These are phyloP conservation scores for Fusarium miscanthi DNA, from an alignment of 2,329 filamentous ascomycete species.

Conservation along the genomic window DNA sequence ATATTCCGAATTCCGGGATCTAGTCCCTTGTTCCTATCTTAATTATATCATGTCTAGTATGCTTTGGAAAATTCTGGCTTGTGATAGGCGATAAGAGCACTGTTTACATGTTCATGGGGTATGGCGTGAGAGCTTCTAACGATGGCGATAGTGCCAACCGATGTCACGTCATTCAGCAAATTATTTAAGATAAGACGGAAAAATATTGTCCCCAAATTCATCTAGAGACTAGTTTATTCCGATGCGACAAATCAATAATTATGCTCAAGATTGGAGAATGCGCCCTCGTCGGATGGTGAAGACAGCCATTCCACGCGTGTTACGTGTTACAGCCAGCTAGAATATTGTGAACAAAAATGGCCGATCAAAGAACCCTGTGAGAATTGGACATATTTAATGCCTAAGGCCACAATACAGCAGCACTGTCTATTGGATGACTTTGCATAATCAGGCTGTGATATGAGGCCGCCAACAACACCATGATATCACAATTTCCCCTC, in stretches of 20 bases:
- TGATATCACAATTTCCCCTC: background rate
- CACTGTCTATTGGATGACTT: background rate
- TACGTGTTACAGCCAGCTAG: rapidly evolving
- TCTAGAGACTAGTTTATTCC: rapidly evolving
- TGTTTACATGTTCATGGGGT: background rate
- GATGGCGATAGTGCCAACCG: background rate
- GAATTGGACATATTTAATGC: background rate
- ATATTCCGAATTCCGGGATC: background rate
- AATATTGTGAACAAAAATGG: background rate
- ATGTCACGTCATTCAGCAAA: background rate
- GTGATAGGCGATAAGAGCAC: background rate
- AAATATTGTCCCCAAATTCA: background rate
- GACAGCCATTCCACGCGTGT: rapidly evolving
- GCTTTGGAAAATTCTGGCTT: rapidly evolving
- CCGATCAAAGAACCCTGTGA: background rate
- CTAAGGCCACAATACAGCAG: background rate
- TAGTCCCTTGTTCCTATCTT: background rate
- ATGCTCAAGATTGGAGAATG: background rate
- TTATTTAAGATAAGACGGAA: background rate
- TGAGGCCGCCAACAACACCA: background rate
- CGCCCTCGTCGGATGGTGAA: background rate
- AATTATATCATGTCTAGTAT: background rate
- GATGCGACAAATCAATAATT: background rate
- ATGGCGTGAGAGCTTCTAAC: background rate
- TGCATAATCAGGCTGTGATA: background rate